Conservation (phyloP, 805 yeast genomes). For the Groenewaldozyma salmanticensis region DNA sequence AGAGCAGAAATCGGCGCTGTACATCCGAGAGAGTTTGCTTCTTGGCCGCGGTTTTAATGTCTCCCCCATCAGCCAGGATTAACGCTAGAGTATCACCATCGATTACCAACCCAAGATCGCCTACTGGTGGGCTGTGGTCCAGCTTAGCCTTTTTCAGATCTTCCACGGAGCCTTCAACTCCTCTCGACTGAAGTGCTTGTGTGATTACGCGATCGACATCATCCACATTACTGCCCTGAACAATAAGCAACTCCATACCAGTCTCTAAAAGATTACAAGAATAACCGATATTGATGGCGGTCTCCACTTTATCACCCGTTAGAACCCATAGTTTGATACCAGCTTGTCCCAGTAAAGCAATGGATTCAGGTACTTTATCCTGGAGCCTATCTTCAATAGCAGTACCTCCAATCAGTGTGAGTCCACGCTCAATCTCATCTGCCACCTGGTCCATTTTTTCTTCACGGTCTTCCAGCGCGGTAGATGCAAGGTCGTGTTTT, state of each 20-base stretch:
- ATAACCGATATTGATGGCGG: constrained; percentile 77
- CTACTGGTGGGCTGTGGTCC: constrained; percentile 58
- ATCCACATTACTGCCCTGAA: constrained; percentile 28
- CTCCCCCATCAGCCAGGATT: constrained; percentile 26
- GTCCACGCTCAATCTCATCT: constrained; percentile 48
- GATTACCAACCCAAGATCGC: constrained; percentile 49
- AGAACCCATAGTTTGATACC: constrained; percentile 79
- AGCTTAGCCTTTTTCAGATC: constrained; percentile 41
- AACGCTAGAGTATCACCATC: constrained; percentile 60
- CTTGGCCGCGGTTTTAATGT: constrained; percentile 8
- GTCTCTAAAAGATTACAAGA: constrained; percentile 62
- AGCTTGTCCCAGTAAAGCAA: constrained; percentile 53
- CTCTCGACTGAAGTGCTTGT: constrained; percentile 37
- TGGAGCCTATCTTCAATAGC: constrained; percentile 76
- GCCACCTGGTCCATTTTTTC: constrained; percentile 42
- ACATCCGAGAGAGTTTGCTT: constrained; percentile 9
- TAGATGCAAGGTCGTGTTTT: constrained; percentile 42
- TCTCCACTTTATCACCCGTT: constrained; percentile 76
- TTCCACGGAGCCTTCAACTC: constrained; percentile 33
- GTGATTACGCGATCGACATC: constrained; percentile 28
- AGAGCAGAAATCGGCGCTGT: constrained; percentile 45
- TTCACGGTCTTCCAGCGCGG: constrained; percentile 51
- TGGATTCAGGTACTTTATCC: constrained; percentile 69
- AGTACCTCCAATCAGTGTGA: constrained; percentile 61
- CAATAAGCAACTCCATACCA: constrained; percentile 57